A percentile compares a stretch with the other conserved stretches of the same genome.
These are phyloP conservation scores for Populus euphratica DNA, from an alignment of 345 rosid genomes.

Conservation along the genomic window DNA sequence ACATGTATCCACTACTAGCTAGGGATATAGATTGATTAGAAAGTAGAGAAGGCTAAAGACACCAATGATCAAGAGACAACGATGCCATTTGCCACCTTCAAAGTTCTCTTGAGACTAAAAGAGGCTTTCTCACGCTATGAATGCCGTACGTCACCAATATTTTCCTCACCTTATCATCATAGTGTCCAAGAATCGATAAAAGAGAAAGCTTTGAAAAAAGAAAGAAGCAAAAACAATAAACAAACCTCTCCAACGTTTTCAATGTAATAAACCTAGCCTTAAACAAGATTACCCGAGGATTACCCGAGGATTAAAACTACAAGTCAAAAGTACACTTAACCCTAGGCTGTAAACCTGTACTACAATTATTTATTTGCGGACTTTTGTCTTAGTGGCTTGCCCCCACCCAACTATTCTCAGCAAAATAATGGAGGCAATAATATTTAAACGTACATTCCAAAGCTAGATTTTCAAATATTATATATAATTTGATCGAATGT, in stretches of 20 bases:
- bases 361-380: conserved; percentile 15
- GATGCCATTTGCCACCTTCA: conserved; percentile 17
- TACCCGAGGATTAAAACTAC: background rate
- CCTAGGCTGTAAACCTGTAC: background rate
- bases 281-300: background rate
- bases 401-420: conserved; percentile 6
- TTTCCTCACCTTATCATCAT: conserved; percentile 14
- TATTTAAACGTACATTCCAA: background rate
- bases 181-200: conserved; percentile 15
- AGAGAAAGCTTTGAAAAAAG: background rate
- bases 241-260: background rate
- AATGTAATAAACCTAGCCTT: background rate
- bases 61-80: conserved; percentile 7
- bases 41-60: background rate
- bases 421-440: background rate
- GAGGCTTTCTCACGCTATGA: conserved; percentile 45
- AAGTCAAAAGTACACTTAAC: conserved; percentile 25
- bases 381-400: conserved; percentile 8
- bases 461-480: background rate
- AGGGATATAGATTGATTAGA: background rate
- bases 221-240: background rate
- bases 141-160: conserved; percentile 42
- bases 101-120: conserved; percentile 18
- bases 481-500: background rate
- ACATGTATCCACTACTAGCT: background rate